Conservation (phyloP, 2,329 filamentous ascomycete species). For the Ophiostoma piceae region DNA sequence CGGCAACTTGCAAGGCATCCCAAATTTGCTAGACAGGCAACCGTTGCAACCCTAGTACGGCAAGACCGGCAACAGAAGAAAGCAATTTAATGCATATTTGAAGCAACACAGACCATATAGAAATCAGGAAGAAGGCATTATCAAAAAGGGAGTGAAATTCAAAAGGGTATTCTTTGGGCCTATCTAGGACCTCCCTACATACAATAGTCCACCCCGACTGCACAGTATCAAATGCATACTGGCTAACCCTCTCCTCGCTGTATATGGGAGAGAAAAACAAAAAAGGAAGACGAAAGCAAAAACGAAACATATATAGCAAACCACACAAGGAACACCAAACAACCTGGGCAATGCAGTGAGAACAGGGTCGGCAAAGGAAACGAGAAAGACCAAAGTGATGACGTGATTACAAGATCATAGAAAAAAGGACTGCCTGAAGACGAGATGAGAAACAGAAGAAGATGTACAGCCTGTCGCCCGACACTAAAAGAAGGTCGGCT, state of each 20-base stretch:
- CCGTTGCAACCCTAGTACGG: too few species aligned
- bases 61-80: too few species aligned
- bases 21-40: too few species aligned
- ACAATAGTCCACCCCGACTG: background rate
- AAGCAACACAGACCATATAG: too few species aligned
- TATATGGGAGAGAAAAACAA: background rate
- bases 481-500: constrained; percentile 53
- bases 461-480: background rate
- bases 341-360: background rate
- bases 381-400: background rate
- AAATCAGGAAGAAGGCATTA: background rate
- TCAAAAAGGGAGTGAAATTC: background rate
- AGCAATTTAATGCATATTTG: too few species aligned
- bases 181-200: background rate
- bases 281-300: background rate
- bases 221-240: background rate
- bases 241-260: background rate
- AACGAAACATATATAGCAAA: background rate
- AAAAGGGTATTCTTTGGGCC: constrained; percentile 19
- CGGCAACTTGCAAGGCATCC: too few species aligned
- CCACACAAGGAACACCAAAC: background rate
- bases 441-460: background rate
- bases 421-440: background rate
- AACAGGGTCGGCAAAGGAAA: background rate
- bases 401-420: background rate